Base-by-base conservation (phyloP, 352 stramenopile species). In the Phytophthora meadii region DNA sequence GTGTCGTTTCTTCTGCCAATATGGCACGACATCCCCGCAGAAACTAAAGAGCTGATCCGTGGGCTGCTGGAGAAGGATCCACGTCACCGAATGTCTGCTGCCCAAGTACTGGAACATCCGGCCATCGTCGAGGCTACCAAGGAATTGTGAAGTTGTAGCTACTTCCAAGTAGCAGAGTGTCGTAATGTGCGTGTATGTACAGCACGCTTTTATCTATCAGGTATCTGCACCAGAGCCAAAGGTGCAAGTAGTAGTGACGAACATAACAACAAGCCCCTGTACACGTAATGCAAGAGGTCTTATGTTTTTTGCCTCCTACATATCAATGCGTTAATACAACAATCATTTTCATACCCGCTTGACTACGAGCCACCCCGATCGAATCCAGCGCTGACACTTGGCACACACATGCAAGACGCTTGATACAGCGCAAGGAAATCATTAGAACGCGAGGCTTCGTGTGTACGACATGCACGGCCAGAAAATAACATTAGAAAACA, bases 11-110 rank as follows among this genome's bases (percentile, higher is more conserved):
- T 79, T 15, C 58, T 87, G 2, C 75, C 82, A 0, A 64, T 82
- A n/a, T 95, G 86, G 86, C 49, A 51, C 28, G 51, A 55, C 19
- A 79, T 94, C 8, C 58, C 83, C 1, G 17, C 28, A 4, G 74
- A 91, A 11, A 74, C 87, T 24, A 91, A 94, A 68, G 59, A 79
- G 10, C 59, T 96, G 12, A 82, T 94, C 25, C 72, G 74, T 15
- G 83, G 84, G 0, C 60, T 96, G 28, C 46, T 96, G 53, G 76
- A 93, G 7, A 94, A 94, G 47, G 79, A 96, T 24, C 88, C 88
- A 11, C 19, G 12, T 22, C 51, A 57, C 0, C 72, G 88, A 15
- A 68, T 94, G 3, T 70, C 68, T 2, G 79, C 89, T 2, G 58
- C 83, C 2, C 81, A 90, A 48, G 67, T 95, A 27, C 69, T 86